Evolutionary conservation across 352 stramenopile species (phyloP).

Genomic region (Pythium rhizo-oryzae): DNA sequence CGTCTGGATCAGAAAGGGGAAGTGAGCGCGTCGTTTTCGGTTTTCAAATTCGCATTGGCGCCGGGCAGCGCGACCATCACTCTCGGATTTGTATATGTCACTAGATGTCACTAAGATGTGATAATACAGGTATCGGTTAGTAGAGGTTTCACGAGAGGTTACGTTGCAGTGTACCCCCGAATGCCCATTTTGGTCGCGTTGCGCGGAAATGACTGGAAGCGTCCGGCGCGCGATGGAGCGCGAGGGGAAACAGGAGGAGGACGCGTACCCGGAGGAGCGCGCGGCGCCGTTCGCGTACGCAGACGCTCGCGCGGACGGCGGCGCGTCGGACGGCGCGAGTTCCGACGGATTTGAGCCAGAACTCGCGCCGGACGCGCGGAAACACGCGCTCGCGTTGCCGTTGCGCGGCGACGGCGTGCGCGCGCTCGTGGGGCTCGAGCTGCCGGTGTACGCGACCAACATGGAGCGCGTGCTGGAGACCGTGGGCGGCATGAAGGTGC

Average conservation of each 20-base stretch:
- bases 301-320: not conserved
- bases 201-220: constrained; percentile 28
- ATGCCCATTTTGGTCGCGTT: not conserved
- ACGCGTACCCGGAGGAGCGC: constrained; percentile 25
- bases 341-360: constrained; percentile 12
- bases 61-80: constrained; percentile 1
- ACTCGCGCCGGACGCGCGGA: constrained; percentile 1
- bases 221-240: constrained; percentile 8
- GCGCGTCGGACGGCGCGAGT: constrained; percentile 6
- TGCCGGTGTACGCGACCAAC: constrained; percentile 63
- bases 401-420: constrained; percentile 41
- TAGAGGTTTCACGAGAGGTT: not conserved
- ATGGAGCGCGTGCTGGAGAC: constrained; percentile 54
- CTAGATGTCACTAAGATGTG: constrained; percentile 8
- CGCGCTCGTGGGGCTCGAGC: constrained; percentile 62
- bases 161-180: constrained; percentile 3
- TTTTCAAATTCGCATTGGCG: constrained; percentile 12
- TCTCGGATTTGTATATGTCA: constrained; percentile 8
- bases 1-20: not conserved
- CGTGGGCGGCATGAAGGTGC: constrained; percentile 51
- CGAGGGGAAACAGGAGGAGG: constrained; percentile 32
- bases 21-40: not conserved
- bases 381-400: constrained; percentile 27
- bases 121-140: not conserved
- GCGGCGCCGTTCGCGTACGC: not conserved